phyloP scores from a whole-genome alignment of 129 eudicot genomes.

The Chrysanthemum lavandulifolium region DNA sequence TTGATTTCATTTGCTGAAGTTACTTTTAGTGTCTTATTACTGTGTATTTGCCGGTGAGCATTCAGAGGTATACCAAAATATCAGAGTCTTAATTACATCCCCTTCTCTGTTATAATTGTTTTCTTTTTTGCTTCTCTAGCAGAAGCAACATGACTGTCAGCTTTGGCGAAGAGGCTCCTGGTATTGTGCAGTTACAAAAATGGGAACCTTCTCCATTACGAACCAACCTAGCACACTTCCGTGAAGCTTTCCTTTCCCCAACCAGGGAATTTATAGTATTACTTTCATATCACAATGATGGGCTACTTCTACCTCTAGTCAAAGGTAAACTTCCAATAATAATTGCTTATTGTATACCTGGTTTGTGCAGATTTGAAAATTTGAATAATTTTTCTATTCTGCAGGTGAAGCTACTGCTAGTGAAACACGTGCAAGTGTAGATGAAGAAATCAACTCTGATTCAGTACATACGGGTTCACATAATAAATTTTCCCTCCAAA shows the following conservation, averaged over 20 bases:
- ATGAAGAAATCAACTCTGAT: conserved; percentile 36
- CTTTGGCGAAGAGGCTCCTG: conserved; percentile 51
- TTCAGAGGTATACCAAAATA: background rate
- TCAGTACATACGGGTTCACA: conserved; percentile 27
- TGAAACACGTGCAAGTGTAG: conserved; percentile 11
- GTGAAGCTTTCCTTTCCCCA: conserved; percentile 66
- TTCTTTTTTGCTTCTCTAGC: conserved; percentile 21
- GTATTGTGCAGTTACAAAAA: conserved; percentile 73
- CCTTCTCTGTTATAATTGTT: conserved; percentile 6
- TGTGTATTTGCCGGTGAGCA: conserved; percentile 5
- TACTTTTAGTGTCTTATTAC: background rate
- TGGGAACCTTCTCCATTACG: conserved; percentile 73
- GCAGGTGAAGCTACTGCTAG: conserved; percentile 33
- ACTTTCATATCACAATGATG: conserved; percentile 68
- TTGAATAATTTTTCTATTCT: conserved; percentile 13
- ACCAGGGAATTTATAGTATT: conserved; percentile 35
- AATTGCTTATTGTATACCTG: conserved; percentile 14
- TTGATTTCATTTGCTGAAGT: conserved; percentile 7
- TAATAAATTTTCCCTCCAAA: conserved; percentile 22
- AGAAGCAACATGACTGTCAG: conserved; percentile 41
- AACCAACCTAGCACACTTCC: conserved; percentile 51
- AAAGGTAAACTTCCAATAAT: conserved; percentile 47
- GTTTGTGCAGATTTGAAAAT: conserved; percentile 8
- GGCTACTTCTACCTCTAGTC: conserved; percentile 66
- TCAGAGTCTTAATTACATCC: background rate